These are phyloP conservation scores for Stentor roeselii DNA, from an alignment of 73 alveolate genomes.

Conservation along the genomic window DNA sequence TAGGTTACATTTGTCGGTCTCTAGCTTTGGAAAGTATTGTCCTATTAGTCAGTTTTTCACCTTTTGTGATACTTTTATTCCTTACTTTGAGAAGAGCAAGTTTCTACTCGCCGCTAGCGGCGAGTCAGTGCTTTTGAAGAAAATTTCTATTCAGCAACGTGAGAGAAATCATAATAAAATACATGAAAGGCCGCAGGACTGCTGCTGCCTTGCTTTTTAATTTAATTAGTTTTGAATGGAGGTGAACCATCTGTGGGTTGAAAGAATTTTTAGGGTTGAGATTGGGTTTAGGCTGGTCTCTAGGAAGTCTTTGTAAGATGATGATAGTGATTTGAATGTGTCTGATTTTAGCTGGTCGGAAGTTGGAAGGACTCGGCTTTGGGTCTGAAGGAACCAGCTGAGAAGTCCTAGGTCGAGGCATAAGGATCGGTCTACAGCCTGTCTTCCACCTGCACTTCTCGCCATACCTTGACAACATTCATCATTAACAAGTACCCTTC, in stretches of 20 bases:
- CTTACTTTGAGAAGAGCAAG: neutral
- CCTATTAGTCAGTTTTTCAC: neutral
- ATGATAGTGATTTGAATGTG: neutral
- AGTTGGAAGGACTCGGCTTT: neutral
- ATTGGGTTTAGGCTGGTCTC: neutral
- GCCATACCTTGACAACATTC: neutral
- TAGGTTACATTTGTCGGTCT: neutral
- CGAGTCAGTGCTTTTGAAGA: constrained; percentile 16
- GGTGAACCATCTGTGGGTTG: neutral
- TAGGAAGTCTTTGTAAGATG: neutral
- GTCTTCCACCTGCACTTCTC: neutral
- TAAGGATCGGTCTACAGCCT: neutral
- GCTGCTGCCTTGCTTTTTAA: neutral
- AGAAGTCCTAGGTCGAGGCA: neutral
- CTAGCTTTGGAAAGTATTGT: neutral
- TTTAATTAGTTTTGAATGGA: neutral
- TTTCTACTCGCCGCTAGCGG: neutral
- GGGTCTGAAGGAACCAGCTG: neutral
- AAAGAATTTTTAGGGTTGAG: neutral
- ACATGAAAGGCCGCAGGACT: neutral
- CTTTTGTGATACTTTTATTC: neutral
- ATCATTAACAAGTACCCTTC: neutral
- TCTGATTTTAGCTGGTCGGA: neutral
- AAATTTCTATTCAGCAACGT: neutral
- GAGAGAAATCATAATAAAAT: constrained; percentile 1